phyloP scores from a whole-genome alignment of 805 yeast genomes.

The Ogataea dorogensis region DNA sequence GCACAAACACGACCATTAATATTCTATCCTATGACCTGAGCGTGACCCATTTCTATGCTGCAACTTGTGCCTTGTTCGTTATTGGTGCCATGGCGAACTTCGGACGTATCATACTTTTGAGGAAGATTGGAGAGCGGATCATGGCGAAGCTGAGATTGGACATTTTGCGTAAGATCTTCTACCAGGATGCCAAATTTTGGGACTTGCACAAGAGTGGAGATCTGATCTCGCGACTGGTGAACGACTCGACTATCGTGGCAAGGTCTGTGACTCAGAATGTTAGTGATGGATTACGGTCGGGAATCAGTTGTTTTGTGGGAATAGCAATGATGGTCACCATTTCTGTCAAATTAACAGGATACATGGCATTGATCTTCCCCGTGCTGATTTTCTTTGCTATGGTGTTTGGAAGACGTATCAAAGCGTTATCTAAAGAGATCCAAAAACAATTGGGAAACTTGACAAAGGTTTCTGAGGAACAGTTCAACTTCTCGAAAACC shows the following conservation, averaged over 20 bases:
- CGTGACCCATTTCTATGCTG: constrained; percentile 59
- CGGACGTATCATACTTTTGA: constrained; percentile 72
- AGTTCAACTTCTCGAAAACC: constrained; percentile 77
- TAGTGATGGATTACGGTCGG: constrained; percentile 86
- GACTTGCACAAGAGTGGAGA: constrained; percentile 92
- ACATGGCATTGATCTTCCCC: constrained; percentile 79
- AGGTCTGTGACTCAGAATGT: constrained; percentile 84
- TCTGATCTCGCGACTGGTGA: constrained; percentile 79
- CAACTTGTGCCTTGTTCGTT: constrained; percentile 59
- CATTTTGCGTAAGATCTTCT: constrained; percentile 70
- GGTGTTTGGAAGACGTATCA: constrained; percentile 77
- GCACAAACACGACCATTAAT: constrained; percentile 21
- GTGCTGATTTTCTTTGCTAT: constrained; percentile 78
- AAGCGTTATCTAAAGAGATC: constrained; percentile 67
- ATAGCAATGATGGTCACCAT: constrained; percentile 89
- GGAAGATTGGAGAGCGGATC: constrained; percentile 80
- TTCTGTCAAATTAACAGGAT: constrained; percentile 76
- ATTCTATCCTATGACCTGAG: constrained; percentile 52
- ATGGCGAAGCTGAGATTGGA: constrained; percentile 82
- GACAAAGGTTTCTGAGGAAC: constrained; percentile 90
- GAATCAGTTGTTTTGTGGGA: constrained; percentile 82
- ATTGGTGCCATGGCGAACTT: constrained; percentile 78
- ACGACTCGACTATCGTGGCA: constrained; percentile 86
- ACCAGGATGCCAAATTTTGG: constrained; percentile 86
- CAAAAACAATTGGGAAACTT: constrained; percentile 84